Conservation (phyloP, 2,329 filamentous ascomycete species). For the Monosporascus ibericus region DNA sequence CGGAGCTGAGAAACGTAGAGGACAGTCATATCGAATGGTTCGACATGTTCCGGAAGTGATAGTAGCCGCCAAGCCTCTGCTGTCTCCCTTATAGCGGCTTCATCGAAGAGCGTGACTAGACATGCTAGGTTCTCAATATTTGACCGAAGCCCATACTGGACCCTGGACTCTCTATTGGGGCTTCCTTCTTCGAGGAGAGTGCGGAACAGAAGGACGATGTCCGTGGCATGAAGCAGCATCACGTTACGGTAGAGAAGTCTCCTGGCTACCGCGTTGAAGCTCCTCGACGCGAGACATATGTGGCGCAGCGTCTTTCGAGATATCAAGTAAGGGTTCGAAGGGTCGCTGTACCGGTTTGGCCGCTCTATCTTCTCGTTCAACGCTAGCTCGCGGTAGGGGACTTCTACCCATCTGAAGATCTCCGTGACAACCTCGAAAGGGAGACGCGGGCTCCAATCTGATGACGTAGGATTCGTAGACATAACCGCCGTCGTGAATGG, state of each 20-base stretch:
- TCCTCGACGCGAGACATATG: not conserved
- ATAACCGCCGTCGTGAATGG: not conserved
- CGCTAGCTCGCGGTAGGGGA: not conserved
- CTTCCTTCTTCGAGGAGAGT: not conserved
- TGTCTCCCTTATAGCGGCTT: not conserved
- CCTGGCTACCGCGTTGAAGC: not conserved
- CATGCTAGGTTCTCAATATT: not conserved
- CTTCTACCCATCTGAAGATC: not conserved
- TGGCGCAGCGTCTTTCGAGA: not conserved
- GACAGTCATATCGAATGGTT: not conserved
- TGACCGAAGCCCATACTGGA: not conserved
- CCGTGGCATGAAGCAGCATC: not conserved
- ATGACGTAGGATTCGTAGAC: not conserved
- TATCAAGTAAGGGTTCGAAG: not conserved
- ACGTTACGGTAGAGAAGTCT: not conserved
- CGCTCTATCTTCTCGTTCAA: not conserved
- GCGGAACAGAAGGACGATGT: not conserved
- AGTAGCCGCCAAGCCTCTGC: not conserved
- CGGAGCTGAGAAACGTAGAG: not conserved
- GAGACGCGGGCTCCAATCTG: not conserved
- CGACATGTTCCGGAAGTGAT: not conserved
- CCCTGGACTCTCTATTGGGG: not conserved
- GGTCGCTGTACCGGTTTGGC: not conserved
- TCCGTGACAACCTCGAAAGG: not conserved
- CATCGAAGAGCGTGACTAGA: not conserved